Conservation (phyloP, 306 rosid species). For the Cicer bijugum region DNA sequence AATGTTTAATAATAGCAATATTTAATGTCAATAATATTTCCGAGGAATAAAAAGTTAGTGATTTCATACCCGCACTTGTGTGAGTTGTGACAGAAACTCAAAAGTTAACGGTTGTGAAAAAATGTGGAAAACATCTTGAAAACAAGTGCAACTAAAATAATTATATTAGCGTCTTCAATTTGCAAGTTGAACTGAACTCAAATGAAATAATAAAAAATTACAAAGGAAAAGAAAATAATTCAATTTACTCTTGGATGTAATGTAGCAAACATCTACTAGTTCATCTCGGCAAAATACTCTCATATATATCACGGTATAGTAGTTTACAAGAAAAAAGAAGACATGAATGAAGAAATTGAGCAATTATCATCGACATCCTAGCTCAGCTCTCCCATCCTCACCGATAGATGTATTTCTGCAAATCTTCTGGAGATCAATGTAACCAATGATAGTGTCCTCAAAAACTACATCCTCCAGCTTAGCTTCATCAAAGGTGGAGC, state of each 20-base stretch:
- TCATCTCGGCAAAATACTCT: conserved; percentile 39
- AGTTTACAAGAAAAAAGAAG: conserved; percentile 24
- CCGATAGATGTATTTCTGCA: conserved; percentile 68
- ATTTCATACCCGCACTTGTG: not conserved
- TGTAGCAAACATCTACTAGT: conserved; percentile 30
- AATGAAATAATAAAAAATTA: conserved; percentile 9
- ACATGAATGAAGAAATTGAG: conserved; percentile 15
- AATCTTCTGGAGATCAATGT: conserved; percentile 89
- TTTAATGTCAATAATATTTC: too few species aligned
- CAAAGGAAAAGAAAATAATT: conserved; percentile 32
- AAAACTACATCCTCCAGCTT: conserved; percentile 72
- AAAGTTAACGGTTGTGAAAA: not conserved
- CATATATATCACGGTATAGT: conserved; percentile 12
- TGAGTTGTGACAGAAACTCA: not conserved
- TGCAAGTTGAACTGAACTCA: conserved; percentile 33
- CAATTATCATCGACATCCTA: conserved; percentile 83
- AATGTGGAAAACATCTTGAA: not conserved
- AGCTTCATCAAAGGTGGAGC: conserved; percentile 85
- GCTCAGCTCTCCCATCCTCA: conserved; percentile 67
- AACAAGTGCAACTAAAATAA: not conserved
- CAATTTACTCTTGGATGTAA: conserved; percentile 39
- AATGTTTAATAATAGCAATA: too few species aligned
- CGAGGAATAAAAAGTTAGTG: not conserved
- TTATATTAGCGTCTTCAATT: conserved; percentile 34
- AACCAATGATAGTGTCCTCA: conserved; percentile 95